Base-by-base conservation (phyloP, 192 early-diverging fungal species). In the Borealophlyctis nickersoniae region DNA sequence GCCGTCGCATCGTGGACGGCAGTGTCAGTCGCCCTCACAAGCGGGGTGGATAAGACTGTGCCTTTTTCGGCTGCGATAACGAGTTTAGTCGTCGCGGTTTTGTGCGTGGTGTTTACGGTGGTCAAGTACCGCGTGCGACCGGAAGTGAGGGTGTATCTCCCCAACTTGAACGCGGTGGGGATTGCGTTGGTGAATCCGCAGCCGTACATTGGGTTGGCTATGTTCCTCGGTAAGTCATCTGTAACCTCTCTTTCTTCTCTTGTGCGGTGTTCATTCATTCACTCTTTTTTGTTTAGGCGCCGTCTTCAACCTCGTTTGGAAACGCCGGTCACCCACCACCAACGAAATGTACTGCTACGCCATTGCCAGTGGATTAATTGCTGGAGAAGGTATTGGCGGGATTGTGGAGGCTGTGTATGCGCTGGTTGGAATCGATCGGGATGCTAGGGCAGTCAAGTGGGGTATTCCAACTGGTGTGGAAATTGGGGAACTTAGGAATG, bases 121-220 rank as follows among this genome's bases (percentile, higher is more conserved):
- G 54, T 82, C 23, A 85, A 73, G 60, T 58, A 67, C 69, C 72
- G 69, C 28, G 50, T 34, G 9, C 13, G 87, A 35, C 84, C 86
- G 24, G 58, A 69, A 26, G 78, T 72, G 61, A 74, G 71, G 31
- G 67, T 57, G 29, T 88, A 70, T 64, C 72, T 77, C 63, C 82
- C 82, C 56, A 83, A 85, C 64, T 29, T 85, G 54, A 86, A 77
- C 65, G 72, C 72, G 1, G 33, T 73, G 27, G 72, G 72, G 1
- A 71, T 73, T 49, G 75, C 73, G 9, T 67, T 76, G 1, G 58
- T 70, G 1, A 26, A 50, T 27, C 50, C 60, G 23, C 33, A 70
- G 29, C 24, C 60, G 9, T 24, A 19, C 52, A 58, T 58, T 32
- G 14, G n/a, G 13, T 35, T 50, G n/a, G 61, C 61, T 33, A 70